Evolutionary conservation across 2,329 filamentous ascomycete genomes (phyloP).

Genomic region (Thielaviopsis euricoi): DNA sequence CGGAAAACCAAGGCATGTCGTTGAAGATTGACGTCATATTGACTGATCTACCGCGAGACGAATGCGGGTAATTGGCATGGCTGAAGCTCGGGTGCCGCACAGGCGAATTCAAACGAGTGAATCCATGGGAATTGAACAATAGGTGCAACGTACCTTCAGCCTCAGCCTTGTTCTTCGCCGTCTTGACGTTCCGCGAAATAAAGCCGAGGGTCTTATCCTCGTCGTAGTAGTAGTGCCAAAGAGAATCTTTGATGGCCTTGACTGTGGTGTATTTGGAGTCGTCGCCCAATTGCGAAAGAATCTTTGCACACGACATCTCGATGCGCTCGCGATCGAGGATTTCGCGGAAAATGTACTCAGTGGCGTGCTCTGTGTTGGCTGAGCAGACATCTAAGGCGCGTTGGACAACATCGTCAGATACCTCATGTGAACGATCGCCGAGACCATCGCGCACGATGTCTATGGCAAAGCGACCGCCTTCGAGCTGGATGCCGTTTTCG

Average conservation of each 20-base stretch:
- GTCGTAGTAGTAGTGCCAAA: conserved; percentile 88
- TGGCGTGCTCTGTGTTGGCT: background rate
- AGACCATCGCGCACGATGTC: conserved; percentile 2
- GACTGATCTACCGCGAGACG: background rate
- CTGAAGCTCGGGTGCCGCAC: background rate
- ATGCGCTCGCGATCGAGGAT: conserved; percentile 6
- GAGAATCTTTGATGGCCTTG: conserved; percentile 57
- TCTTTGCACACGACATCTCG: background rate
- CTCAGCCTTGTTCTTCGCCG: conserved; percentile 27
- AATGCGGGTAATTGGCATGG: background rate
- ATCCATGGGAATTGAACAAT: conserved; percentile 6
- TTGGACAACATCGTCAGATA: conserved; percentile 7
- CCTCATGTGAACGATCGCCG: conserved; percentile 6
- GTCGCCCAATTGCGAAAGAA: conserved; percentile 28
- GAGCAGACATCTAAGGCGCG: background rate
- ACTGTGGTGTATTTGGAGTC: conserved; percentile 30
- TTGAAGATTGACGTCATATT: conserved; percentile 43
- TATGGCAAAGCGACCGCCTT: conserved; percentile 3
- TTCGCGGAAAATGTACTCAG: conserved; percentile 6
- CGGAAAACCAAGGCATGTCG: conserved; percentile 71
- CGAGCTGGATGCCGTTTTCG: background rate
- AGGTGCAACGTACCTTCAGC: conserved; percentile 25
- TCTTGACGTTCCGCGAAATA: conserved; percentile 35
- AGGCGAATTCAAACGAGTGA: background rate
- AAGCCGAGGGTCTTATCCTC: conserved; percentile 62